Conservation (phyloP, 345 rosid genomes). For the Salix purpurea region DNA sequence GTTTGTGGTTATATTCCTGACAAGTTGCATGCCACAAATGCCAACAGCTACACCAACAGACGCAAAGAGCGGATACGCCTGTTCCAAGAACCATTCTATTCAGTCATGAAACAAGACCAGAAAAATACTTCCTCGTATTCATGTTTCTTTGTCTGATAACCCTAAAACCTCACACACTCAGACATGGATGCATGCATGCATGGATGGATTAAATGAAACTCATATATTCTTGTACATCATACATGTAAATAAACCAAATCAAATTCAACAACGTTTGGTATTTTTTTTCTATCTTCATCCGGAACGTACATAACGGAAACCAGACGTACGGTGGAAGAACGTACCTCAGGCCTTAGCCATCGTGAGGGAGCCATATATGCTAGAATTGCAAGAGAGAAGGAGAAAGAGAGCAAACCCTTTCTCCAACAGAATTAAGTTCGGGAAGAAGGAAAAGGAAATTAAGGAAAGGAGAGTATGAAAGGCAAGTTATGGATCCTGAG, state of each 20-base stretch:
- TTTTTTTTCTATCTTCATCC: no score
- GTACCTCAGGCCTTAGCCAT: constrained; percentile 36
- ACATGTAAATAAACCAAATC: neutral
- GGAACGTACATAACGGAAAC: neutral
- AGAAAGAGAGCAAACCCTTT: neutral
- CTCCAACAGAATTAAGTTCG: neutral
- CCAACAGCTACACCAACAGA: constrained; percentile 54
- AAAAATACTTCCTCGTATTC: no score
- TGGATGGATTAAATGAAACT: neutral
- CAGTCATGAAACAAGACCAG: no score
- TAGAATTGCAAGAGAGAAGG: neutral
- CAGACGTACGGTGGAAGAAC: neutral
- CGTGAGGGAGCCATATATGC: constrained; percentile 13
- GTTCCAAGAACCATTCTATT: neutral
- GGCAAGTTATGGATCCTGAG: neutral
- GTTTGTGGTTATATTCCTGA: constrained; percentile 47
- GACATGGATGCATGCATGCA: no score
- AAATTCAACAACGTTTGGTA: neutral
- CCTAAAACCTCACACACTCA: neutral
- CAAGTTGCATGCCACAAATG: constrained; percentile 51
- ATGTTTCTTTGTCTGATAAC: neutral
- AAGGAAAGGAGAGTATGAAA: neutral
- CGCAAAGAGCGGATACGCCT: constrained; percentile 62
- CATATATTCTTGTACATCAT: neutral
- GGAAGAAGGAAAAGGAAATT: neutral